phyloP scores from a whole-genome alignment of 352 stramenopile species.

The Globisporangium abappressorium region DNA sequence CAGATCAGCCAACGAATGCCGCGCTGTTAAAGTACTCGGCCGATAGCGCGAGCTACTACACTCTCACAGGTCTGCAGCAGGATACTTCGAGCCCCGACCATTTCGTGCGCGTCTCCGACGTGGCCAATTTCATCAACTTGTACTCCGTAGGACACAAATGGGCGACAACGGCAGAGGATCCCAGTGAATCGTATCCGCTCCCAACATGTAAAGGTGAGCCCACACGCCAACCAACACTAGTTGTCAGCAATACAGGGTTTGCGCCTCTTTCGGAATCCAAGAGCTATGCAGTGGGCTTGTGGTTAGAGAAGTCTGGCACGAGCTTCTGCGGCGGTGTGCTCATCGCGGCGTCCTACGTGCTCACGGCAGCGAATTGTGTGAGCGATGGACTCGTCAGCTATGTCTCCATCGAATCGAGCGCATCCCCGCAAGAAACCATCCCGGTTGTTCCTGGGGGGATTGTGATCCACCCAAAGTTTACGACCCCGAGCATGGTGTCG shows the following conservation, averaged over 20 bases:
- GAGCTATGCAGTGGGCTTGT: constrained; percentile 14
- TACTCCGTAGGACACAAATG: constrained; percentile 2
- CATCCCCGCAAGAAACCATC: constrained; percentile 19
- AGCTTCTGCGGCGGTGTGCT: constrained; percentile 18
- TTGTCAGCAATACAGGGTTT: no score
- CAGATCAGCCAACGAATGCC: not conserved
- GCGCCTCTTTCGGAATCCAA: not conserved
- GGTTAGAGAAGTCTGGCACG: not conserved
- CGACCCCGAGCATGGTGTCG: constrained; percentile 20
- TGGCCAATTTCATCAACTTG: constrained; percentile 3
- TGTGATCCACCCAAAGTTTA: constrained; percentile 25
- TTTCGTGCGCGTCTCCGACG: not conserved
- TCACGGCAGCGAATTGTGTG: constrained; percentile 13
- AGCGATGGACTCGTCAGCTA: not conserved
- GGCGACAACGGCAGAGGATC: not conserved
- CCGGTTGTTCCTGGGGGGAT: constrained; percentile 21
- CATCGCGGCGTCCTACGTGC: constrained; percentile 12
- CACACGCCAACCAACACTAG: not conserved
- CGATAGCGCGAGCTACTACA: not conserved
- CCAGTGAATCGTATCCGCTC: no score
- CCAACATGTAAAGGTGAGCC: no score
- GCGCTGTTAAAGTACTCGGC: not conserved
- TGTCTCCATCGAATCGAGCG: not conserved
- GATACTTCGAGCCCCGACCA: not conserved
- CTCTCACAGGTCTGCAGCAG: not conserved